phyloP scores from a whole-genome alignment of 2,329 filamentous ascomycete genomes.

The Diplocarpon rosae region DNA sequence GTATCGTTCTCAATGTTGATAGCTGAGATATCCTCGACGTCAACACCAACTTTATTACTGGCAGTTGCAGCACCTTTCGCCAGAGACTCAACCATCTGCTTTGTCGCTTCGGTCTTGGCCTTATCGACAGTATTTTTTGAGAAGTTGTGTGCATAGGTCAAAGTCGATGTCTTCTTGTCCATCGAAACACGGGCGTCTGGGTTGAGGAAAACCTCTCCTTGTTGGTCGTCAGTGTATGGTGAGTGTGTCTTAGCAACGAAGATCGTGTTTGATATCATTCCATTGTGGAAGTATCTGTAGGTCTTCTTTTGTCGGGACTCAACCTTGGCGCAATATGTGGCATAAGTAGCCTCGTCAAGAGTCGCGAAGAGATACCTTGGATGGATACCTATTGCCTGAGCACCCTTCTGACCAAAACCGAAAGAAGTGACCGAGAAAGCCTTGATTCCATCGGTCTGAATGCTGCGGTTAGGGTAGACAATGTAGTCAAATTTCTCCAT shows the following conservation, averaged over 20 bases:
- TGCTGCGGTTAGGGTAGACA: slow-evolving; percentile 86
- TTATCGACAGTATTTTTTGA: slow-evolving; percentile 48
- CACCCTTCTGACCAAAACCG: slow-evolving; percentile 97
- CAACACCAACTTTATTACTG: slow-evolving; percentile 79
- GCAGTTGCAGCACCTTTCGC: slow-evolving; percentile 50
- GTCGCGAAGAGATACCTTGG: slow-evolving; percentile 91
- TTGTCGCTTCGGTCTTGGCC: slow-evolving; percentile 42
- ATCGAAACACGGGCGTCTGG: slow-evolving; percentile 74
- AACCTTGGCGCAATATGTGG: slow-evolving; percentile 77
- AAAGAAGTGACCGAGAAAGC: slow-evolving; percentile 98
- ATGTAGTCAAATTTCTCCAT: slow-evolving; percentile 99
- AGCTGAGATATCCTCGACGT: slow-evolving; percentile 78
- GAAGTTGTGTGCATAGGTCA: slow-evolving; percentile 61
- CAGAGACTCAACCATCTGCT: slow-evolving; percentile 66
- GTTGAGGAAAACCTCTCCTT: slow-evolving; percentile 84
- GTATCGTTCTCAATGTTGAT: slow-evolving; percentile 92
- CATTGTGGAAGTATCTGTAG: slow-evolving; percentile 97
- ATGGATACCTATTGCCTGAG: slow-evolving; percentile 93
- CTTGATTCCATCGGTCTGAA: slow-evolving; percentile 97
- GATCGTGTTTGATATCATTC: slow-evolving; percentile 93
- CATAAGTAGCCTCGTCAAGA: slow-evolving; percentile 78
- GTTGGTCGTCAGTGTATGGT: slow-evolving; percentile 81
- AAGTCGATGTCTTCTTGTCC: slow-evolving; percentile 77
- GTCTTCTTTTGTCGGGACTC: slow-evolving; percentile 94
- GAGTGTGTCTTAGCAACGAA: slow-evolving; percentile 91